Percentiles rank a stretch among this genome's conserved stretches.
Conservation (phyloP, 768 basidiomycete genomes). For the Collybia sordida region DNA sequence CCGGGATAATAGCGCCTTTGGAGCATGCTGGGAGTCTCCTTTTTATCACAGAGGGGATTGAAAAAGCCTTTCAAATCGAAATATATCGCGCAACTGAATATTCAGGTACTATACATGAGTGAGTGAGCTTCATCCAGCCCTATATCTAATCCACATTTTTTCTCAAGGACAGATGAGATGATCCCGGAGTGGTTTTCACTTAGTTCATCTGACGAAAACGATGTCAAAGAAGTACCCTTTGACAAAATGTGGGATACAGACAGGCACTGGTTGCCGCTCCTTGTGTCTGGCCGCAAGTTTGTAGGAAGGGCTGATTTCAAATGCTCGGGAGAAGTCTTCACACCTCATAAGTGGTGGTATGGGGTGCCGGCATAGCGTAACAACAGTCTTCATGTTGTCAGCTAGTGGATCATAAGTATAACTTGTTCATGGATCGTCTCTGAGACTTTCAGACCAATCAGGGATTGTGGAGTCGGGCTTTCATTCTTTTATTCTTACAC, state of each 20-base stretch:
- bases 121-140: conserved; percentile 19
- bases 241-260: conserved; percentile 64
- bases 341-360: conserved; percentile 47
- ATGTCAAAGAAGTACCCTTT: conserved; percentile 53
- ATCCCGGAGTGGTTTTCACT: conserved; percentile 75
- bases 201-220: background rate
- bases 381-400: too few species aligned
- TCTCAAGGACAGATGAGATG: conserved; percentile 84
- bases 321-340: conserved; percentile 26
- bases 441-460: background rate
- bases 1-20: conserved; percentile 70
- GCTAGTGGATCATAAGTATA: too few species aligned
- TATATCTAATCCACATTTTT: background rate
- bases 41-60: conserved; percentile 53
- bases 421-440: background rate
- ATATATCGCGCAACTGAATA: conserved; percentile 68
- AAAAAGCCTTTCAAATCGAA: conserved; percentile 70
- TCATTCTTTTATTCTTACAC: too few species aligned
- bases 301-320: conserved; percentile 46
- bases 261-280: conserved; percentile 63
- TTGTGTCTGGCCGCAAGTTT: conserved; percentile 42
- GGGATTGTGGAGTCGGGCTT: too few species aligned
- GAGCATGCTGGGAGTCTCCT: conserved; percentile 62
- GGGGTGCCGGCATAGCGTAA: conserved; percentile 15
- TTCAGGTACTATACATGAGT: conserved; percentile 67